Conservation (phyloP, 805 yeast species). For the Sungouiozyma ichnusensis region DNA sequence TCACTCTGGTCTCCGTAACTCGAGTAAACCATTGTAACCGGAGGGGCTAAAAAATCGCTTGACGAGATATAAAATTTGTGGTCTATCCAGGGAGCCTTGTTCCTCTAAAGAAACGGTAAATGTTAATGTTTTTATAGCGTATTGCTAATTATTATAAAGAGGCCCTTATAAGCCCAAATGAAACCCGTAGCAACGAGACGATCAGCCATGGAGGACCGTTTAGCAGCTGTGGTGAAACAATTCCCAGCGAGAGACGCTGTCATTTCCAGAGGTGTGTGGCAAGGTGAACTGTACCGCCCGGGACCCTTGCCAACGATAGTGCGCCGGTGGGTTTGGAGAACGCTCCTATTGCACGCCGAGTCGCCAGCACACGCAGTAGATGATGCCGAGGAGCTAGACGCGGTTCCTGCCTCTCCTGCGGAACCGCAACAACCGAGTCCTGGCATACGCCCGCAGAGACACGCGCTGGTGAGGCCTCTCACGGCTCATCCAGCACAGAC, state of each 20-base stretch:
- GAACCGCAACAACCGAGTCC: no score
- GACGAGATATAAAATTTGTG: no score
- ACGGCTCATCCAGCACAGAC: slow-evolving; percentile 12
- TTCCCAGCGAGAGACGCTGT: slow-evolving; percentile 21
- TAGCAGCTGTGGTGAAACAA: slow-evolving; percentile 11
- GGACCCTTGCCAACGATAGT: slow-evolving; percentile 3
- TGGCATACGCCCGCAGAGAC: not conserved
- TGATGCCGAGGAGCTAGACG: not conserved
- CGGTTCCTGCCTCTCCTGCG: no score
- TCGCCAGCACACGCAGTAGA: slow-evolving; percentile 7
- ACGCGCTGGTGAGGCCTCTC: slow-evolving; percentile 11
- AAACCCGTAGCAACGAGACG: no score
- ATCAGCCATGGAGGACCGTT: slow-evolving; percentile 1
- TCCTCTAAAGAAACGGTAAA: no score
- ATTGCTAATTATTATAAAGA: no score
- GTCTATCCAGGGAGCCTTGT: no score
- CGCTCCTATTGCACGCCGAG: slow-evolving; percentile 14
- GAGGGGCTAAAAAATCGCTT: no score
- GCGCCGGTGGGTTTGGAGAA: slow-evolving; percentile 27
- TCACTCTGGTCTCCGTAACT: not conserved
- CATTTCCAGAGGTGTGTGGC: slow-evolving; percentile 23
- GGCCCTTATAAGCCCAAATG: no score
- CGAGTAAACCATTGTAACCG: not conserved
- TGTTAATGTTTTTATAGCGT: no score
- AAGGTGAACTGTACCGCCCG: slow-evolving; percentile 17